Evolutionary conservation across 2,329 filamentous ascomycete species (phyloP), one percentile per base, ranked within the genome.

Genomic region (Xylariaceae sp.): DNA sequence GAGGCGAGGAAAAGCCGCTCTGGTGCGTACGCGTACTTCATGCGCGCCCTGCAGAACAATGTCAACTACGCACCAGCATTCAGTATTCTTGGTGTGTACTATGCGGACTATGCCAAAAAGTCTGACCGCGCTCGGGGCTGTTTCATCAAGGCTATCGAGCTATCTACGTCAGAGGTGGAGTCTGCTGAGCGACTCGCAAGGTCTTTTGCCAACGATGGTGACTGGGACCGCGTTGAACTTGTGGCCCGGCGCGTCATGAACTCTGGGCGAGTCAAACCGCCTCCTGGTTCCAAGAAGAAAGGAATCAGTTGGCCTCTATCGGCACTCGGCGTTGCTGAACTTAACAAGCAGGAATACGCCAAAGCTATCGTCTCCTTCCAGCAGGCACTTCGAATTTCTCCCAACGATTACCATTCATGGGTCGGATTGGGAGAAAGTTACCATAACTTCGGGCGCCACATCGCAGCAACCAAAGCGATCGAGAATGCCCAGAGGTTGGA

Each of bases 371-470:
- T 93, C 7, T 96, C 91, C 0, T 99, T 97, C 72, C 89, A 97
- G 69, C 86, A 90, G 1, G 92, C 94, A 9, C 78, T 99, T 39
- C 83, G 93, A 56, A 89, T 96, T 52, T 84, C 86, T 1, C 91
- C 92, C 0, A 79, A 87, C 48, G 91, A 97, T 73, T 97, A 97
- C 70, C 89, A 99, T 74, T 96, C 90, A 0, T 99, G 93, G 85
- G 89, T 99, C 23, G 94, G 94, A 0, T 81, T 99, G 1, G 94
- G 93, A n/a, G 94, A 99, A 75, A 96, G 92, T 70, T 99, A 99
- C 70, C 89, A 97, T 71, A 94, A 90, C 67, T 96, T 92, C 13
- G 93, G 94, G 8, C 83, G 93, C 63, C 95, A 95, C 70, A 89
- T 97, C 61, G 93, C 94, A n/a, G 93, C 94, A 0, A 90, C 89